Conservation (phyloP, 2,329 filamentous ascomycete species). For the Trichoderma cornu-damae region DNA sequence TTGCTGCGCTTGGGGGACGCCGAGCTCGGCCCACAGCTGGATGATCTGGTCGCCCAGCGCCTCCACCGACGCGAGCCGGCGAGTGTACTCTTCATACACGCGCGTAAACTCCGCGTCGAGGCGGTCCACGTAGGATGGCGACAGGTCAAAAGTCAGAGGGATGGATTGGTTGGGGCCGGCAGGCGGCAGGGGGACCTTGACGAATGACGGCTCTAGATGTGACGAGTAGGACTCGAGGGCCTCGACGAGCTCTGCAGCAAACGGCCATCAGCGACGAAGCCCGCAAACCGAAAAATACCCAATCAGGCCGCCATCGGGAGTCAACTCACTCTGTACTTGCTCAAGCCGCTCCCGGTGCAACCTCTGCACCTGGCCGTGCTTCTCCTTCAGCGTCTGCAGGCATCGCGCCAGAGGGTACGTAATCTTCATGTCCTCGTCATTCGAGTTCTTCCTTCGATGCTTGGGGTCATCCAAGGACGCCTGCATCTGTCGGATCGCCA, state of each 20-base stretch:
- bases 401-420: slow-evolving; percentile 80
- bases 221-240: slow-evolving; percentile 94
- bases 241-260: slow-evolving; percentile 70
- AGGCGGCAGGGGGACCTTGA: slow-evolving; percentile 79
- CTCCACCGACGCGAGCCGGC: slow-evolving; percentile 71
- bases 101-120: slow-evolving; percentile 88
- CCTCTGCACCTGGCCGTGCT: slow-evolving; percentile 72
- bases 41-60: slow-evolving; percentile 78
- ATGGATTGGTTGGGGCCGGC: slow-evolving; percentile 70
- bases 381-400: slow-evolving; percentile 75
- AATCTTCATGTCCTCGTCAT: slow-evolving; percentile 65
- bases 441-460: slow-evolving; percentile 58
- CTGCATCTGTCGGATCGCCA: slow-evolving; percentile 89
- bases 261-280: neutral
- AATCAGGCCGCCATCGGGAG: neutral
- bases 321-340: slow-evolving; percentile 78
- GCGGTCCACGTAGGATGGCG: slow-evolving; percentile 76
- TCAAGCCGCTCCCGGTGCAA: slow-evolving; percentile 89
- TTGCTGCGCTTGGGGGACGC: slow-evolving; percentile 88
- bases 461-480: slow-evolving; percentile 74
- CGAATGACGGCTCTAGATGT: slow-evolving; percentile 84
- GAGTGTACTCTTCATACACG: slow-evolving; percentile 94
- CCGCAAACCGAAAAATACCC: neutral
- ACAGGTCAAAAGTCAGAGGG: slow-evolving; percentile 85
- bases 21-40: slow-evolving; percentile 90